Percentiles rank a stretch among this genome's conserved stretches.
These are phyloP conservation scores for Euphorbia pulcherrima DNA, from an alignment of 345 rosid genomes.

Conservation along the genomic window DNA sequence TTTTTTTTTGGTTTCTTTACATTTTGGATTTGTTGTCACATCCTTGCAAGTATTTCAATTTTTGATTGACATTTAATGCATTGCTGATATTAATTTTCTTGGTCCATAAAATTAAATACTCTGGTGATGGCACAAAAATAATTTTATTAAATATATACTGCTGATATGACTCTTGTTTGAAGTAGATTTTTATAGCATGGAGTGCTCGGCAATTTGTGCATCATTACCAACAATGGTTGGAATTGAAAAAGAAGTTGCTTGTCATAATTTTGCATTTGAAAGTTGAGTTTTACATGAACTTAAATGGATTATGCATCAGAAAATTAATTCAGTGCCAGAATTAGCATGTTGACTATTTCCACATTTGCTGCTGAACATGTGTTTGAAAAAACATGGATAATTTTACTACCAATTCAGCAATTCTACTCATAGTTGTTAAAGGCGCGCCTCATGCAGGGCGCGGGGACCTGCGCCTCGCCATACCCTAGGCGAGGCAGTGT, in stretches of 20 bases:
- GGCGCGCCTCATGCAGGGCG: too few relatives aligned
- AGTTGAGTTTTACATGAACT: background rate
- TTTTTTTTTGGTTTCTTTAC: background rate
- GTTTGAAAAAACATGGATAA: background rate
- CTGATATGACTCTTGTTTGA: background rate
- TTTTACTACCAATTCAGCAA: too few relatives aligned
- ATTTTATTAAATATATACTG: background rate
- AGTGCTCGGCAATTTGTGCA: background rate
- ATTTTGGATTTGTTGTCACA: background rate
- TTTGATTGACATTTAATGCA: background rate
- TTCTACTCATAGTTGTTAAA: too few relatives aligned
- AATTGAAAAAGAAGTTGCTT: background rate
- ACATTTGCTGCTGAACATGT: background rate
- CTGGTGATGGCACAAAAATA: background rate
- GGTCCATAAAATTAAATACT: background rate
- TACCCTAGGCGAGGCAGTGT: too few relatives aligned
- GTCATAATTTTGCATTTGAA: background rate
- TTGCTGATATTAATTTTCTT: background rate
- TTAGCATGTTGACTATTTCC: background rate
- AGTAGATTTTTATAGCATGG: background rate
- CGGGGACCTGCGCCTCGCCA: too few relatives aligned
- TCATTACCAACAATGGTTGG: background rate
- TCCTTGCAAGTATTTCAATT: background rate
- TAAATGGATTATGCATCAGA: background rate
- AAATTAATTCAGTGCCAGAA: background rate